Conservation (phyloP, 129 eudicot genomes). For the Calendula officinalis region DNA sequence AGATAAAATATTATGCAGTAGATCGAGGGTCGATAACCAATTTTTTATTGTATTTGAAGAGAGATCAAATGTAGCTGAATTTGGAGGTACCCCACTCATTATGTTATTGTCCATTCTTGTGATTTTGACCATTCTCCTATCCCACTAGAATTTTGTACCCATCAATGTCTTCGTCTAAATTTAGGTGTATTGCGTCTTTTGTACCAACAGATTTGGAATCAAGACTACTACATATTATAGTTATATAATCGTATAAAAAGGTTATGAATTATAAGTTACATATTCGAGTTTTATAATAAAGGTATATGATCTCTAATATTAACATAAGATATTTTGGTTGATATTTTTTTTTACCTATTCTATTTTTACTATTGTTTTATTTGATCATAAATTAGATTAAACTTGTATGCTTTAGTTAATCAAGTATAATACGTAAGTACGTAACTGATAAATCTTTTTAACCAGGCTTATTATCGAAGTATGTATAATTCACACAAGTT, state of each 20-base stretch:
- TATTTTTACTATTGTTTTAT: too few relatives aligned
- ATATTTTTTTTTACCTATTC: too few relatives aligned
- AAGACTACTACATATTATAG: conserved; percentile 4
- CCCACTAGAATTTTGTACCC: conserved; percentile 26
- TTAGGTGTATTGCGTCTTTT: conserved; percentile 20
- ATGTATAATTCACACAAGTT: too few relatives aligned
- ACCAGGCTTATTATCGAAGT: too few relatives aligned
- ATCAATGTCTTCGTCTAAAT: conserved; percentile 19
- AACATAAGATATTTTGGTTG: too few relatives aligned
- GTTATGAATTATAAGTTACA: neutral
- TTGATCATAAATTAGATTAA: too few relatives aligned
- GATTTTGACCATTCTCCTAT: conserved; percentile 35
- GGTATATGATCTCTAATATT: too few relatives aligned
- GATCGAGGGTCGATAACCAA: neutral
- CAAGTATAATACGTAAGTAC: too few relatives aligned
- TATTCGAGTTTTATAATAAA: neutral
- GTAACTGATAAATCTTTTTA: too few relatives aligned
- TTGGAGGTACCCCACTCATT: conserved; percentile 20
- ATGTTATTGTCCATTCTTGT: conserved; percentile 13
- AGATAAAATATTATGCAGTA: neutral
- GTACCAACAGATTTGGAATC: conserved; percentile 18
- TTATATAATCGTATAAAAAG: neutral
- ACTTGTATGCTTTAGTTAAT: too few relatives aligned
- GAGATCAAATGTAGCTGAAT: conserved; percentile 14
- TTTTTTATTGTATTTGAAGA: conserved; percentile 10